Base-by-base conservation (phyloP, 2,329 filamentous ascomycete species). In the Diaporthe sp. region DNA sequence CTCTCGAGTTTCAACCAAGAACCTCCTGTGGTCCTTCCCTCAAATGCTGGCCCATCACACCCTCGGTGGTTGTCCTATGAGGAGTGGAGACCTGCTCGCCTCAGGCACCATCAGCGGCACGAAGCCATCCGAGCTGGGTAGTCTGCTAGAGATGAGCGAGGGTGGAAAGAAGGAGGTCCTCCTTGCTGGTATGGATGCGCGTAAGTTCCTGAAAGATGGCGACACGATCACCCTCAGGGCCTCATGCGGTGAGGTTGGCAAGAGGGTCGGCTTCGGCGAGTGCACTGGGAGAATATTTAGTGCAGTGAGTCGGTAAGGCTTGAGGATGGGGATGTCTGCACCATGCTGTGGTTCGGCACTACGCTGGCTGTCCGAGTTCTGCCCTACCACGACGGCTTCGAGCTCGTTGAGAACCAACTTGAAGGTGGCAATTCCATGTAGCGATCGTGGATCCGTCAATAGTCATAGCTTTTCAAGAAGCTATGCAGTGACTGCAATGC, bases 11-110 rank as follows among this genome's bases (percentile, higher is more conserved):
- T 92, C 88, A 73, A 89, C 91, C 13, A 89, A 87, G 77, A 89
- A 96, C 79, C 86, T 96, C 15, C 86, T 96, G n/a, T 96, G 92
- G 88, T 95, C 93, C 0, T 96, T 96, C 83, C 90, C 93, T 6
- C 94, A 96, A 81, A 95, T 96, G 93, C 86, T 96, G 53, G 90
- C 94, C 1, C 94, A 96, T 81, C 94, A 96, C 81, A 91, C 92
- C 1, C 88, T 94, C 61, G 93, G 92, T 1, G 94, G 94, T 8
- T 97, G 94, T 81, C 91, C 92, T 4, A 88, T 97, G 86, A 88
- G 91, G 61, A 88, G 92, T 0, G 94, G 94, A 44, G 94, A 97
- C 80, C 82, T 97, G 70, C 84, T 97, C 8, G 94, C 94, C 2
- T 94, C 92, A 2, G 94, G 94, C 4, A 97, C 94, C 1, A 96